These are phyloP conservation scores for Helotiales sp. DNA, from an alignment of 2,329 filamentous ascomycete species.

Conservation along the genomic window DNA sequence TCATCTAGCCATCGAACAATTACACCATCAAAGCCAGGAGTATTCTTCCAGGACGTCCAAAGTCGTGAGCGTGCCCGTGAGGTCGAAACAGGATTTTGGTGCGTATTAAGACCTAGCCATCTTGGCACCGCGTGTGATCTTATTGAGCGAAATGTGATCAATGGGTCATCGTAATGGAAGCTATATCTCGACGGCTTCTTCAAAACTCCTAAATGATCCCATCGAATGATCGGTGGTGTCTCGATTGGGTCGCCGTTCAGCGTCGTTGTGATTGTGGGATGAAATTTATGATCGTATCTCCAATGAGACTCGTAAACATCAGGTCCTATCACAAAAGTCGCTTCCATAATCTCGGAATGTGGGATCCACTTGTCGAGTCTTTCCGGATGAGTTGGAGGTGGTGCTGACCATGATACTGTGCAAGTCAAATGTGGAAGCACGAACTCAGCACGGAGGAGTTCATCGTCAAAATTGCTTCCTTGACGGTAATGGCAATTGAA, in stretches of 20 bases:
- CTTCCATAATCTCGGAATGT: slow-evolving; percentile 53
- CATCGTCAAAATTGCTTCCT: slow-evolving; percentile 52
- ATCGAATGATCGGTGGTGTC: slow-evolving; percentile 54
- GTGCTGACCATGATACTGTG: slow-evolving; percentile 54
- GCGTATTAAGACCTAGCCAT: slow-evolving; percentile 40
- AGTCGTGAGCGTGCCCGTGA: slow-evolving; percentile 44
- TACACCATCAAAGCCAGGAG: slow-evolving; percentile 45
- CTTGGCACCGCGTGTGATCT: slow-evolving; percentile 31
- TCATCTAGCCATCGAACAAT: slow-evolving; percentile 49
- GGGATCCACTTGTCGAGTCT: slow-evolving; percentile 55
- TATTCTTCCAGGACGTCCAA: slow-evolving; percentile 49
- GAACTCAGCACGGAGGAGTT: slow-evolving; percentile 56
- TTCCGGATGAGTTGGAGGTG: slow-evolving; percentile 48
- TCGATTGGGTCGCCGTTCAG: slow-evolving; percentile 51
- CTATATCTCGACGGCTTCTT: slow-evolving; percentile 43
- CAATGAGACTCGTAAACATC: slow-evolving; percentile 53
- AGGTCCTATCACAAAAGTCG: slow-evolving; percentile 52
- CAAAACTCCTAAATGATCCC: slow-evolving; percentile 44
- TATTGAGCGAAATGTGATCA: slow-evolving; percentile 45
- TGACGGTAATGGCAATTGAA: slow-evolving; percentile 57
- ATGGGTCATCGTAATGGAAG: slow-evolving; percentile 51
- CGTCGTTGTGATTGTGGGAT: slow-evolving; percentile 46
- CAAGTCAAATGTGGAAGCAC: slow-evolving; percentile 52
- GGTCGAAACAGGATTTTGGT: slow-evolving; percentile 41
- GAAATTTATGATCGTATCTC: slow-evolving; percentile 49